These are phyloP conservation scores for Nannizziopsis barbatae DNA, from an alignment of 2,329 filamentous ascomycete species.

Conservation along the genomic window DNA sequence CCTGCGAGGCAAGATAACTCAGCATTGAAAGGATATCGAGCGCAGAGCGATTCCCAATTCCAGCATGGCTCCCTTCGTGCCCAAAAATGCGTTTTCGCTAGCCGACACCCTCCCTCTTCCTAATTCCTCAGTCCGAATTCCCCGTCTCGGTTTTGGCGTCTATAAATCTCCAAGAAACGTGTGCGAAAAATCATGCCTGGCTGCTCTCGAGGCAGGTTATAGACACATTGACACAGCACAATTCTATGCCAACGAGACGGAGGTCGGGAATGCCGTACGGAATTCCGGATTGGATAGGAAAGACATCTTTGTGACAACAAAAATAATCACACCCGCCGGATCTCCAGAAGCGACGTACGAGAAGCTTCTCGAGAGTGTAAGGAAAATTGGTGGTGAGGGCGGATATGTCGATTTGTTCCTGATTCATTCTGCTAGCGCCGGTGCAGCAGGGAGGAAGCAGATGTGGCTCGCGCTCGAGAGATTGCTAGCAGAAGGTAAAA, in stretches of 20 bases:
- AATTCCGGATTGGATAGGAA: constrained; percentile 42
- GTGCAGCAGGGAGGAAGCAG: constrained; percentile 45
- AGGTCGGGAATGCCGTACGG: constrained; percentile 54
- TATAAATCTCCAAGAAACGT: constrained; percentile 48
- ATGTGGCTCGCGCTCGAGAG: constrained; percentile 58
- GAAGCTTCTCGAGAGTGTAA: constrained; percentile 50
- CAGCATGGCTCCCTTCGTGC: constrained; percentile 21
- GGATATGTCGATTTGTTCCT: constrained; percentile 63
- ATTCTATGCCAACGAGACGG: constrained; percentile 57
- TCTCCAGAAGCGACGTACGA: constrained; percentile 50
- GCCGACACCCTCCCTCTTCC: constrained; percentile 40
- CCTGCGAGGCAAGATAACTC: too few species aligned
- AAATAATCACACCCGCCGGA: constrained; percentile 48
- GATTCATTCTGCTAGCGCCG: constrained; percentile 53
- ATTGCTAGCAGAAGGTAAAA: constrained; percentile 48
- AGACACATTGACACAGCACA: constrained; percentile 48
- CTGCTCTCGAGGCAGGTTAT: constrained; percentile 42
- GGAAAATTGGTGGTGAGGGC: constrained; percentile 45
- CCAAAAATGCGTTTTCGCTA: constrained; percentile 32
- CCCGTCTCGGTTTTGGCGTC: constrained; percentile 60
- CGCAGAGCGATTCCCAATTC: not conserved
- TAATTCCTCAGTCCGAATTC: constrained; percentile 45
- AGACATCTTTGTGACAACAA: constrained; percentile 53
- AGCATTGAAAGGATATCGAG: not conserved
- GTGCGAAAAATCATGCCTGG: constrained; percentile 48